These are phyloP conservation scores for Mycena polygramma DNA, from an alignment of 768 basidiomycete species.

Conservation along the genomic window DNA sequence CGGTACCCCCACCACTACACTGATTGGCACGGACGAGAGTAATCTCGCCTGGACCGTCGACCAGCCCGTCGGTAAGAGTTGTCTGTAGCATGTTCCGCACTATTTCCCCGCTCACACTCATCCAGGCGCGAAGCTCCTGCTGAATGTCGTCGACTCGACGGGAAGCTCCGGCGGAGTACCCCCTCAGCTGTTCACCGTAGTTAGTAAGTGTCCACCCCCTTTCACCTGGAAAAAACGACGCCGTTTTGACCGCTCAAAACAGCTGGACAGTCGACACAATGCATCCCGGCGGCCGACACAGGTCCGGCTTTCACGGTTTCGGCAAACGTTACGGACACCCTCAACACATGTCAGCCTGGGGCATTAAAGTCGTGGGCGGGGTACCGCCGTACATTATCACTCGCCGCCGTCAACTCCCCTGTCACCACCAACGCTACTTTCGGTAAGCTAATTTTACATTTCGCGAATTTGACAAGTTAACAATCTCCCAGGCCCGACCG, in stretches of 20 bases:
- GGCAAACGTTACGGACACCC: constrained; percentile 49
- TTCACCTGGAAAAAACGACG: too few relatives aligned
- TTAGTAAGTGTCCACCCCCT: too few relatives aligned
- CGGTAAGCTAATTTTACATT: constrained; percentile 30
- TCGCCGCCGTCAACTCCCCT: constrained; percentile 50
- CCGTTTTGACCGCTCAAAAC: too few relatives aligned
- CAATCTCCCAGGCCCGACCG: constrained; percentile 30
- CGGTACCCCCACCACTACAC: constrained; percentile 41
- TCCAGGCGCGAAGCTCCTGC: constrained; percentile 52
- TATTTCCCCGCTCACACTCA: constrained; percentile 1
- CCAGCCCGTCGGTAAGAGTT: constrained; percentile 49
- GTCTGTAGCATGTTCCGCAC: not conserved
- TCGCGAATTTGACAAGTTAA: not conserved
- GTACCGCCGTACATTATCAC: constrained; percentile 54
- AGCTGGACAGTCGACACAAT: constrained; percentile 51
- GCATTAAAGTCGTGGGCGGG: constrained; percentile 54
- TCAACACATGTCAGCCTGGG: constrained; percentile 60
- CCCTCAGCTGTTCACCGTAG: constrained; percentile 46
- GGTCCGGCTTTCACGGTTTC: constrained; percentile 49
- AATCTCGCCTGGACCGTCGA: constrained; percentile 51
- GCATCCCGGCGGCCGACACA: constrained; percentile 40
- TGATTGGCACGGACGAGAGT: constrained; percentile 46
- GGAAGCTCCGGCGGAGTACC: constrained; percentile 53
- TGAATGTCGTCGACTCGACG: constrained; percentile 53
- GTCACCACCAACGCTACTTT: constrained; percentile 55